phyloP scores from a whole-genome alignment of 164 flowering plant genomes.

The Piper betle region DNA sequence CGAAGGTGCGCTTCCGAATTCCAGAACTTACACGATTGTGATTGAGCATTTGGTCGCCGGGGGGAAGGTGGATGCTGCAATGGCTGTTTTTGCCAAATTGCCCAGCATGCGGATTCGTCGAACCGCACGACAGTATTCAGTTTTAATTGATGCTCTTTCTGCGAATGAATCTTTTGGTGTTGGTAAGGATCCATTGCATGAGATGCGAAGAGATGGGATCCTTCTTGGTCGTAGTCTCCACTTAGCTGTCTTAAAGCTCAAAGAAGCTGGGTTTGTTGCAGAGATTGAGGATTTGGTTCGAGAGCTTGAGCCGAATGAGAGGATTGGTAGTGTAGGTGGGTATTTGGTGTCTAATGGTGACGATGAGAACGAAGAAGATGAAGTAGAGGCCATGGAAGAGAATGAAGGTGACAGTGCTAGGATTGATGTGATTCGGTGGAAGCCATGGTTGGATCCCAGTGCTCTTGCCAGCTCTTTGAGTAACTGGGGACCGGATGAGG shows the following conservation, averaged over 20 bases:
- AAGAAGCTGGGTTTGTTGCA: slow-evolving; percentile 40
- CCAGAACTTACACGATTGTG: slow-evolving; percentile 61
- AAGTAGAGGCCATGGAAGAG: slow-evolving; percentile 21
- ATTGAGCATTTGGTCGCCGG: slow-evolving; percentile 51
- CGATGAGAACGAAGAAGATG: slow-evolving; percentile 13
- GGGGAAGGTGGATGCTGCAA: slow-evolving; percentile 43
- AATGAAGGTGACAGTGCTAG: slow-evolving; percentile 6
- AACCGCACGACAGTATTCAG: slow-evolving; percentile 47
- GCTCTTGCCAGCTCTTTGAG: slow-evolving; percentile 68
- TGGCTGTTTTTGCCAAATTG: slow-evolving; percentile 48
- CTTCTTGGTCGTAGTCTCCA: slow-evolving; percentile 51
- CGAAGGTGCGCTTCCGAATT: slow-evolving; percentile 71
- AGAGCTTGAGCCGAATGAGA: slow-evolving; percentile 57
- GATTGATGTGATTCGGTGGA: slow-evolving; percentile 27
- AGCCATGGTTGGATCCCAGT: slow-evolving; percentile 87
- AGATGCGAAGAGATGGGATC: slow-evolving; percentile 66
- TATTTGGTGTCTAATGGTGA: slow-evolving; percentile 18
- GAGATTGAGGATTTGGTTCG: slow-evolving; percentile 35
- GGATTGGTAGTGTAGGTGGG: slow-evolving; percentile 34
- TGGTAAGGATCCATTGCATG: slow-evolving; percentile 38
- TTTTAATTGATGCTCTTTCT: slow-evolving; percentile 40
- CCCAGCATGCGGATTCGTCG: slow-evolving; percentile 72
- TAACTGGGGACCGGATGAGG: slow-evolving; percentile 56
- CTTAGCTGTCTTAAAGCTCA: slow-evolving; percentile 31
- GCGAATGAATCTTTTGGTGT: slow-evolving; percentile 25